A percentile compares a stretch with the other conserved stretches of the same genome.
These are phyloP conservation scores for Apiospora hydei DNA, from an alignment of 2,329 filamentous ascomycete genomes.

Conservation along the genomic window DNA sequence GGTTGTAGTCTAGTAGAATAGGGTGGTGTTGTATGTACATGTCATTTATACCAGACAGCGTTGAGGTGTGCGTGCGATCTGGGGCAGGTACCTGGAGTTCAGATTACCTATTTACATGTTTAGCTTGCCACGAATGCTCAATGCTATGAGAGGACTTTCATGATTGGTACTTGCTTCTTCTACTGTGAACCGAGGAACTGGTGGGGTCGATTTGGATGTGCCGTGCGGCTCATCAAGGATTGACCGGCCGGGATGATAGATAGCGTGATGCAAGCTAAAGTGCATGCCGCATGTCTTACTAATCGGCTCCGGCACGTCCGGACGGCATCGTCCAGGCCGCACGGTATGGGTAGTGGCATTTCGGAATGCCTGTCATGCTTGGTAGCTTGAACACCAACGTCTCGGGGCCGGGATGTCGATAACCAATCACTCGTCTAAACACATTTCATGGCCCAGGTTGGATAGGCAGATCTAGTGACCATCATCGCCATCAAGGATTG, in stretches of 20 bases:
- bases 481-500: too few relatives aligned
- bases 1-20: background rate
- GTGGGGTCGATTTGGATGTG: background rate
- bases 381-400: too few relatives aligned
- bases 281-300: background rate
- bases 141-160: background rate
- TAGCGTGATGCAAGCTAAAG: background rate
- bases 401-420: too few relatives aligned
- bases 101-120: background rate
- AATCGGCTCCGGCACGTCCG: background rate
- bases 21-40: background rate
- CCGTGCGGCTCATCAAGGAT: background rate
- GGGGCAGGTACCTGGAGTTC: constrained; percentile 5
- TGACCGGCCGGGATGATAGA: background rate
- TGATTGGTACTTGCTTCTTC: background rate
- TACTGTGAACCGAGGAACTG: background rate
- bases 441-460: too few relatives aligned
- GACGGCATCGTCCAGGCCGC: too few relatives aligned
- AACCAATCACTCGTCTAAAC: too few relatives aligned
- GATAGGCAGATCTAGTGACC: too few relatives aligned
- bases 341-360: too few relatives aligned
- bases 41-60: background rate
- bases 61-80: background rate
- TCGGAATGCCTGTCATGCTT: too few relatives aligned
- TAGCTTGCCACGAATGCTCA: background rate